Conservation (phyloP, 2,329 filamentous ascomycete genomes). For the Hypomyces rosellus region DNA sequence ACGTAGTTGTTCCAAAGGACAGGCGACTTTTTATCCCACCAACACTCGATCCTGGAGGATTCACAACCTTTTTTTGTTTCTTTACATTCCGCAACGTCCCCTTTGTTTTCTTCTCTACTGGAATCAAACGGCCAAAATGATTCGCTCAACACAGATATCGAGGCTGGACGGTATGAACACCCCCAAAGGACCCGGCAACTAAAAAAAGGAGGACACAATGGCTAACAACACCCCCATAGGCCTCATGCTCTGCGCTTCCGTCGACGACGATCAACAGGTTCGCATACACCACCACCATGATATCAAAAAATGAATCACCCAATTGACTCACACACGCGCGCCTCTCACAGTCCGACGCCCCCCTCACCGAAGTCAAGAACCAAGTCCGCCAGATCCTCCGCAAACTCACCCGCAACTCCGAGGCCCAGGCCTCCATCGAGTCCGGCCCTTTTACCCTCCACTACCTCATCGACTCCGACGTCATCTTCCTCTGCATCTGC, state of each 20-base stretch:
- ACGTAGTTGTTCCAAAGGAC: slow-evolving; percentile 14
- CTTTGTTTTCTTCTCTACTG: neutral
- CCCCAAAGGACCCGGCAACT: neutral
- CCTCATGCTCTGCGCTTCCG: slow-evolving; percentile 89
- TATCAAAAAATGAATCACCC: too few species aligned
- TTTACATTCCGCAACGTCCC: too few species aligned
- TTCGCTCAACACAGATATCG: slow-evolving; percentile 88
- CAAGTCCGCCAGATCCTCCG: slow-evolving; percentile 89
- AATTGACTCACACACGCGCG: too few species aligned
- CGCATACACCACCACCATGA: too few species aligned
- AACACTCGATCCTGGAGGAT: neutral
- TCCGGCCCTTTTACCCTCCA: slow-evolving; percentile 76
- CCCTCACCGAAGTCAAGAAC: slow-evolving; percentile 80
- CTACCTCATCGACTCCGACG: slow-evolving; percentile 76
- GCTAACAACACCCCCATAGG: slow-evolving; percentile 43
- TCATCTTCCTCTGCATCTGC: slow-evolving; percentile 91
- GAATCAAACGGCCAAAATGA: slow-evolving; percentile 50
- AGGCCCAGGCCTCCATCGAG: slow-evolving; percentile 88
- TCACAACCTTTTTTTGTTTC: too few species aligned
- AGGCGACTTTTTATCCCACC: slow-evolving; percentile 1
- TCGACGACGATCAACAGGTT: slow-evolving; percentile 71
- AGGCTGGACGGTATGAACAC: slow-evolving; percentile 69
- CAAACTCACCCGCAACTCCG: slow-evolving; percentile 80
- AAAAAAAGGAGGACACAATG: neutral
- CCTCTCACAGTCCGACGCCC: slow-evolving; percentile 55